Evolutionary conservation across 2,329 filamentous ascomycete genomes (phyloP).

Genomic region (Cladobotryum mycophilum): DNA sequence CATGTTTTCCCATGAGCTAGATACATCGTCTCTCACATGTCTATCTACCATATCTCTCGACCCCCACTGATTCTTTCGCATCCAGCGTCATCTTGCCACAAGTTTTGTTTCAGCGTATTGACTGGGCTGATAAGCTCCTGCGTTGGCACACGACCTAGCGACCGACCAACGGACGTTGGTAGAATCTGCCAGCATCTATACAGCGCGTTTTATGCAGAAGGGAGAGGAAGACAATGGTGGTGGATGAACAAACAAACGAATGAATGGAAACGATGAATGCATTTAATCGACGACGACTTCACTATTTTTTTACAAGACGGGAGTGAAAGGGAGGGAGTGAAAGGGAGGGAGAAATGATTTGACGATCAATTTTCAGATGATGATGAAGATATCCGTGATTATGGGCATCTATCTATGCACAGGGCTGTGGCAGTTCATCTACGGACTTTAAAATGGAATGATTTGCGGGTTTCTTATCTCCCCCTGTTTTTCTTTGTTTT

Average conservation of each 20-base stretch:
- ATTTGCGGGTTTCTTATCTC: background rate
- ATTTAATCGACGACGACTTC: conserved; percentile 3
- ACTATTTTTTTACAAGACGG: background rate
- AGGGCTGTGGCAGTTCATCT: conserved; percentile 7
- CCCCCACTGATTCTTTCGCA: background rate
- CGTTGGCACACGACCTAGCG: background rate
- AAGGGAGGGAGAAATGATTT: conserved; percentile 12
- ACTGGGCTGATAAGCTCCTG: background rate
- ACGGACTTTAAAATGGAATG: conserved; percentile 3
- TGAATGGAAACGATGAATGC: conserved; percentile 1
- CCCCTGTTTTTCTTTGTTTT: background rate
- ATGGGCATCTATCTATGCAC: background rate
- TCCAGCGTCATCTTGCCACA: background rate
- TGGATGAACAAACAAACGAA: background rate
- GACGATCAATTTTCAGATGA: conserved; percentile 10
- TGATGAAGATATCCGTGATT: conserved; percentile 11
- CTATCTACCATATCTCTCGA: background rate
- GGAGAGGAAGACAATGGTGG: background rate
- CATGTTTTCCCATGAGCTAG: conserved; percentile 1
- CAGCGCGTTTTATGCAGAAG: background rate
- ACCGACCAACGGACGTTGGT: background rate
- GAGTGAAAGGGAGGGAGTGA: conserved; percentile 12
- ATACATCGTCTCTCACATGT: background rate
- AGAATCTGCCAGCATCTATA: background rate
- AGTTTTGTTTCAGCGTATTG: background rate